Evolutionary conservation across 2,329 filamentous ascomycete genomes (phyloP), one percentile per base, ranked within the genome.

Genomic region (Cercospora sp.): DNA sequence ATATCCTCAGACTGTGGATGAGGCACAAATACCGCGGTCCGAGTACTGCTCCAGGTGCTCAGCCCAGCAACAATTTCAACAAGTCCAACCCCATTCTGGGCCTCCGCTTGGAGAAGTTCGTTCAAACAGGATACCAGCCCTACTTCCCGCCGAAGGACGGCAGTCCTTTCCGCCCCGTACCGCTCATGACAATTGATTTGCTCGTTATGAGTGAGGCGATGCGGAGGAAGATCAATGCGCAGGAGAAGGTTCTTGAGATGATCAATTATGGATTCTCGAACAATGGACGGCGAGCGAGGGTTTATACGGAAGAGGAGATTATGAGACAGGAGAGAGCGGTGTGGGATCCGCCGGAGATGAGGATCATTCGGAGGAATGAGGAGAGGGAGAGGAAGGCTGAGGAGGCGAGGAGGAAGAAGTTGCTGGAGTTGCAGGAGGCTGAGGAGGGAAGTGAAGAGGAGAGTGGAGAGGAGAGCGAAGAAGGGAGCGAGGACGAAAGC

Each of bases 1-100:
- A 91, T 55, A 74, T 88, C 3, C 63, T 90, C n/a, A 78, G 83
- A 62, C 82, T 88, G 69, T 87, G 85, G 74, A 78, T 90, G 5
- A 82, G 85, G 20, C 91, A 90, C 78, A 82, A 85, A 69, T 85
- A 86, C 69, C 73, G 76, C 0, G 1, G 31, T 36, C 7, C 48
- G 70, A 0, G n/a, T n/a, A n/a, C n/a, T n/a, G n/a, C n/a, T n/a
- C n/a, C n/a, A n/a, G n/a, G n/a, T n/a, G n/a, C n/a, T 23, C 10
- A 13, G 5, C 9, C 10, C 45, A 51, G 20, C 45, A 23, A 16
- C 45, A 23, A 6, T 6, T 23, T 51, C 45, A 57, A 69, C 10
- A 45, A 60, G 7, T 74, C 76, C 3, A 63, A 73, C 18, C 73
- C 74, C 1, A 76, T 89, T 16, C 80, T 86, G 67, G 87, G 84